Base-by-base conservation (phyloP, 257 asterid species). In the Solanum bulbocastanum region DNA sequence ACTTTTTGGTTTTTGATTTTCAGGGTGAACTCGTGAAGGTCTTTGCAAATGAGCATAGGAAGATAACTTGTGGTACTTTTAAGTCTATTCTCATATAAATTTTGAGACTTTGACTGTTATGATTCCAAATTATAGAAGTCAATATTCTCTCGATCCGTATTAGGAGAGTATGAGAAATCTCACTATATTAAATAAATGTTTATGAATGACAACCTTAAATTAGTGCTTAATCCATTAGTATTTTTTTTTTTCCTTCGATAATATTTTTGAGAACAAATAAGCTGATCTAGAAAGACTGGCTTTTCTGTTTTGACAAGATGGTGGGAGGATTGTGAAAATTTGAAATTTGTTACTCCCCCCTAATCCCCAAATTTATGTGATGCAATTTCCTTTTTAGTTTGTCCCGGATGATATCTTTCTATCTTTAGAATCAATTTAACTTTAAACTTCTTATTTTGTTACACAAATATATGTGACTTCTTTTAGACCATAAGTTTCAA, bases 1-100 rank as follows among this genome's bases (percentile, higher is more conserved):
- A 56, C 78, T 88, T 78, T 39, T 58, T 90, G 89, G 79, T 87
- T 88, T 91, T 90, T 88, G 87, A 85, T 91, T 93, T 88, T 62
- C 96, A 96, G 99, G 99, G 99, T 91, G 97, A 94, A 88, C 98
- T 96, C 90, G 98, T 94, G 90, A 96, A 91, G 93, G 98, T 94
- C 90, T 97, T 96, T 40, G 96, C 99, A 58, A 97, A 97, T 87
- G 99, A 94, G 86, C 98, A 97, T 85, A 93, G 91, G 90, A 96
- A 95, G 93, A 96, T 97, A 84, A 91, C 93, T 76, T 95, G 98
- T 82, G 99, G 99, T 96, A 93, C 92, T 85, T 84, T 37, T 35
- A 79, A 83, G 76, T 76, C 86, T 49, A 84, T 90, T 49, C 86
- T 56, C 88, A 60, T 49, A 39, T 83, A 62, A 88, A 49, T 86